A percentile compares a stretch with the other conserved stretches of the same genome.
phyloP scores from a whole-genome alignment of 768 basidiomycete species.

The Boletellus ananas region DNA sequence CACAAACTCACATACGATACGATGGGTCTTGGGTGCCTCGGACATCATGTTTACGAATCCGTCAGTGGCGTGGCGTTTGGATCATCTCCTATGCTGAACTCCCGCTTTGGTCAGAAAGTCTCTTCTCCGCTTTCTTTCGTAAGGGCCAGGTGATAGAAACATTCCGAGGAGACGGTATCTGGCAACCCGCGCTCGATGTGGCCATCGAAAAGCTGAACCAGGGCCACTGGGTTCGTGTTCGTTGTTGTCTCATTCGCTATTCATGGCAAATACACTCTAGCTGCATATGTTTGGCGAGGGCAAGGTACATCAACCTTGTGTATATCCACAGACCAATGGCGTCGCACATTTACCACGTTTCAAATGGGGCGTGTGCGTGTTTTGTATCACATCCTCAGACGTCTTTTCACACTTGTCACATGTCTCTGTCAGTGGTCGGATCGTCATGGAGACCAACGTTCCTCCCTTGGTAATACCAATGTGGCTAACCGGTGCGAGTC shows the following conservation, averaged over 20 bases:
- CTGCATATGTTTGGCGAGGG: constrained; percentile 91
- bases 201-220: constrained; percentile 76
- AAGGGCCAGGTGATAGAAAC: constrained; percentile 92
- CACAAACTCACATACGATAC: constrained; percentile 53
- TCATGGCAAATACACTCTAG: constrained; percentile 37
- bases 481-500: constrained; percentile 76
- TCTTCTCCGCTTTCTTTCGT: constrained; percentile 82
- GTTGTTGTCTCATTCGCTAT: background rate
- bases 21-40: constrained; percentile 91
- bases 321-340: constrained; percentile 43
- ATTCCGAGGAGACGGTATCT: constrained; percentile 83
- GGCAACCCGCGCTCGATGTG: constrained; percentile 81
- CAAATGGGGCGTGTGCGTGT: constrained; percentile 92
- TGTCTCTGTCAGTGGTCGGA: constrained; percentile 57
- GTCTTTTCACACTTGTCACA: constrained; percentile 1
- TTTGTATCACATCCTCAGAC: background rate
- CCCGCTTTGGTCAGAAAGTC: constrained; percentile 43
- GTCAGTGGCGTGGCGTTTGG: constrained; percentile 41
- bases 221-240: constrained; percentile 75
- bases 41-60: constrained; percentile 95
- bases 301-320: constrained; percentile 72
- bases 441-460: constrained; percentile 65
- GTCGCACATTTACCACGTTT: constrained; percentile 62
- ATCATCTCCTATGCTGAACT: constrained; percentile 12
- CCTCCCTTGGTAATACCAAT: constrained; percentile 85